Evolutionary conservation across 2,329 filamentous ascomycete species (phyloP).

Genomic region (Pseudofabraea citricarpa): DNA sequence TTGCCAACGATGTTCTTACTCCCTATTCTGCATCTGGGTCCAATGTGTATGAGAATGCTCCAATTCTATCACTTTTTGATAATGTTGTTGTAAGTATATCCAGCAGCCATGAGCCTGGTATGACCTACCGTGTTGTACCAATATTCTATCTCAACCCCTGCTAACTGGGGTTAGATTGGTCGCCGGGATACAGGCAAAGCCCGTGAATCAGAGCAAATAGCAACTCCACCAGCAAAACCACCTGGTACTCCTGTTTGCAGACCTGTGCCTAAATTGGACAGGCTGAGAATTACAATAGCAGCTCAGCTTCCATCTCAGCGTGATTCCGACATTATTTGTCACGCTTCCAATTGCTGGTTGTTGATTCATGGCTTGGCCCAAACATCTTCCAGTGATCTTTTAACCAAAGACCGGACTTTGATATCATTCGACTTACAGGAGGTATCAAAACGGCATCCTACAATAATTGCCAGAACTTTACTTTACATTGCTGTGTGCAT

Average conservation of each 20-base stretch:
- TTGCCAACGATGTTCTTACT: slow-evolving; percentile 22
- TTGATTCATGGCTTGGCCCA: slow-evolving; percentile 18
- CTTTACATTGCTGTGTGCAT: slow-evolving; percentile 23
- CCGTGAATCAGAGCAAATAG: not conserved
- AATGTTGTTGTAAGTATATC: slow-evolving; percentile 19
- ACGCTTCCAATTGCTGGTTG: slow-evolving; percentile 20
- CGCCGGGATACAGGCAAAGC: slow-evolving; percentile 15
- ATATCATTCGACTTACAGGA: slow-evolving; percentile 16
- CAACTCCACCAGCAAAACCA: slow-evolving; percentile 16
- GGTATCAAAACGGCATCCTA: slow-evolving; percentile 18
- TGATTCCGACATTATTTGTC: slow-evolving; percentile 19
- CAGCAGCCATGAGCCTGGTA: too few relatives aligned
- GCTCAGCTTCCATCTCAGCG: slow-evolving; percentile 24
- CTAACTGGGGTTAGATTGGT: slow-evolving; percentile 19
- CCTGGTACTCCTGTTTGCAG: slow-evolving; percentile 12
- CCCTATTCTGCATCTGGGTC: slow-evolving; percentile 10
- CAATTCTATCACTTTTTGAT: slow-evolving; percentile 25
- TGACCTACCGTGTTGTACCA: not conserved
- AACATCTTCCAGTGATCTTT: slow-evolving; percentile 4
- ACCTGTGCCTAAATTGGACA: slow-evolving; percentile 17
- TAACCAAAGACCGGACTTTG: slow-evolving; percentile 1
- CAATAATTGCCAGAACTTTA: slow-evolving; percentile 20
- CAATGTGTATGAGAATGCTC: slow-evolving; percentile 11
- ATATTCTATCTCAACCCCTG: not conserved
- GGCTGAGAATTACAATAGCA: slow-evolving; percentile 20